A percentile compares a stretch with the other conserved stretches of the same genome.
phyloP scores from a whole-genome alignment of 805 yeast genomes.

The Diddensiella transvaalensis region DNA sequence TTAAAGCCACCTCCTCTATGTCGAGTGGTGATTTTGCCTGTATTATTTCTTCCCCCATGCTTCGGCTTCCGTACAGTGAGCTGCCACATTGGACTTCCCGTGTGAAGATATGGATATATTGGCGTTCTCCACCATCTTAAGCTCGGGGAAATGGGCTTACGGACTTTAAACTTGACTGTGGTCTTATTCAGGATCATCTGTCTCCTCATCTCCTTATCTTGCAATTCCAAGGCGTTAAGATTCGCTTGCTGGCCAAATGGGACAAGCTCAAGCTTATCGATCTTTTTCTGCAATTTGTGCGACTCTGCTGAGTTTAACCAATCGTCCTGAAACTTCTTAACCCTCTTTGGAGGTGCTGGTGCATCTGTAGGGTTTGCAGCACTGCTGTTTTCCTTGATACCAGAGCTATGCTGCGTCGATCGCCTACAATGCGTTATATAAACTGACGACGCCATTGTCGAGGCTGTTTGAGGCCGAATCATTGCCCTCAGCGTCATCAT shows the following conservation, averaged over 20 bases:
- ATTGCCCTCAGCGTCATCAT: not conserved
- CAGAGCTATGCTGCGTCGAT: too few relatives aligned
- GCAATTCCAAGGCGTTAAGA: conserved; percentile 71
- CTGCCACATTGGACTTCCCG: conserved; percentile 74
- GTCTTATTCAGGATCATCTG: conserved; percentile 72
- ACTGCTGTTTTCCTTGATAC: too few relatives aligned
- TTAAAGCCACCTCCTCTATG: conserved; percentile 98
- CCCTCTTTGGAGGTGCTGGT: not conserved
- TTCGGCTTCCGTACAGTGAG: conserved; percentile 70
- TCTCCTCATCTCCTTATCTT: conserved; percentile 66
- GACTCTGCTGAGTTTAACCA: conserved; percentile 6
- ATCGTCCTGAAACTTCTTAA: not conserved
- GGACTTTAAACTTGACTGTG: conserved; percentile 65
- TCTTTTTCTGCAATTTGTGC: conserved; percentile 13
- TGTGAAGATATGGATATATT: conserved; percentile 78
- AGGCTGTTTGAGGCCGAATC: not conserved
- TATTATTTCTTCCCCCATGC: conserved; percentile 83
- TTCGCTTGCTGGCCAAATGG: conserved; percentile 25
- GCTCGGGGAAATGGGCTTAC: conserved; percentile 83
- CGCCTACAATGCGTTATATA: too few relatives aligned
- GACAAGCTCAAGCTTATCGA: conserved; percentile 19
- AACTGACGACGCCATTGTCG: not conserved
- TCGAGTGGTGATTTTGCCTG: conserved; percentile 85
- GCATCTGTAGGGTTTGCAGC: not conserved
- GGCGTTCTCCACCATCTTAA: conserved; percentile 87